Evolutionary conservation across 768 basidiomycete genomes (phyloP).

Genomic region (Ramaria sp.): DNA sequence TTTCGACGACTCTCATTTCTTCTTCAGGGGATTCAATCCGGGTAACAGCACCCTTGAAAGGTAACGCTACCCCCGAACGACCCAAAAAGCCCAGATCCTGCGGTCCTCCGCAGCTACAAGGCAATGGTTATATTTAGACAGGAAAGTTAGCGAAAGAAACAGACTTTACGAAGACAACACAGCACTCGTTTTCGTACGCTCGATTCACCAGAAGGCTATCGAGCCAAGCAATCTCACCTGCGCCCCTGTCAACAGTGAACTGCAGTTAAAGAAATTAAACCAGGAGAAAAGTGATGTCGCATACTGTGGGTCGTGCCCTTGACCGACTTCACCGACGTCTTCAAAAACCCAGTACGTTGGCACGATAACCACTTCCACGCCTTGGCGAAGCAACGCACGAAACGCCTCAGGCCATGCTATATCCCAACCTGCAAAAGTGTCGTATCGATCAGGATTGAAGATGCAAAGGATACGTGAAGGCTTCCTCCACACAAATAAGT

Average conservation of each 20-base stretch:
- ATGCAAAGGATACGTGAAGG: neutral
- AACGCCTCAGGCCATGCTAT: slow-evolving; percentile 8
- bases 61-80: slow-evolving; percentile 3
- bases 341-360: slow-evolving; percentile 3
- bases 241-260: neutral
- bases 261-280: neutral
- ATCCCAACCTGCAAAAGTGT: slow-evolving; percentile 5
- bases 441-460: neutral
- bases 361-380: slow-evolving; percentile 6
- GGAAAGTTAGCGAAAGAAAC: neutral
- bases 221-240: slow-evolving; percentile 2
- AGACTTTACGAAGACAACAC: slow-evolving; percentile 7
- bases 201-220: slow-evolving; percentile 5
- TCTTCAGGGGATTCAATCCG: neutral
- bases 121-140: neutral
- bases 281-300: neutral
- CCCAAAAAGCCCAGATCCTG: slow-evolving; percentile 1
- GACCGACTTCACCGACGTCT: slow-evolving; percentile 4
- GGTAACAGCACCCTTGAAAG: slow-evolving; percentile 7
- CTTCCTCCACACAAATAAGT: neutral
- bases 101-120: slow-evolving; percentile 1
- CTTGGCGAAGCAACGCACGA: slow-evolving; percentile 2
- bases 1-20: slow-evolving; percentile 3
- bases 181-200: slow-evolving; percentile 8
- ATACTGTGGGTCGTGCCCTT: slow-evolving; percentile 4